Conservation (phyloP, 2,329 filamentous ascomycete genomes). For the Lachnellula suecica region DNA sequence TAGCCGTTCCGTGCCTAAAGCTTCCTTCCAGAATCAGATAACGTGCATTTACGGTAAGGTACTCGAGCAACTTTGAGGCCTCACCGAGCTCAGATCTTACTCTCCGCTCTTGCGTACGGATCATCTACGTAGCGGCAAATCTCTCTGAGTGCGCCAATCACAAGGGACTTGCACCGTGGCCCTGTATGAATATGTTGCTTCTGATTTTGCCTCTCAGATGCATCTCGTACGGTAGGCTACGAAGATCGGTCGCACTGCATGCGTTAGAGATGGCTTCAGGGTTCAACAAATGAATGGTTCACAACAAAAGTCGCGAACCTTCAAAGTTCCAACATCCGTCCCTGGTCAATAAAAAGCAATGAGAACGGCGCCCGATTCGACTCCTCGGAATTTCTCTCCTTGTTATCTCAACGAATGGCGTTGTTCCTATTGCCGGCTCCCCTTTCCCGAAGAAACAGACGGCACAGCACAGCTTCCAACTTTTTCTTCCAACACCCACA, state of each 20-base stretch:
- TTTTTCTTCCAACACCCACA: neutral
- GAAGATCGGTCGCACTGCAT: slow-evolving; percentile 5
- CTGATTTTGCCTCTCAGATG: neutral
- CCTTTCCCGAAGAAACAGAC: slow-evolving; percentile 7
- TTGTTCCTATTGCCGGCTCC: neutral
- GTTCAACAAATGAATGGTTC: slow-evolving; percentile 15
- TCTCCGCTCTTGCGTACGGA: neutral
- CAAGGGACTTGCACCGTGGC: neutral
- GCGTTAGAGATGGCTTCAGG: slow-evolving; percentile 21
- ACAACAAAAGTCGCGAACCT: slow-evolving; percentile 12
- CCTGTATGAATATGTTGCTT: neutral
- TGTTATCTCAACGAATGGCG: slow-evolving; percentile 3
- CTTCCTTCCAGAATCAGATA: slow-evolving; percentile 4
- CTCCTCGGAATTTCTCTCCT: neutral
- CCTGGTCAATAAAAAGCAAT: slow-evolving; percentile 4
- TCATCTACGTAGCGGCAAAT: neutral
- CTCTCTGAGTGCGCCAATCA: neutral
- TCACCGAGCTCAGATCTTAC: neutral
- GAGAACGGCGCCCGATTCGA: neutral
- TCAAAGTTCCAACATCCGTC: slow-evolving; percentile 4
- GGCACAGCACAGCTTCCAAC: neutral
- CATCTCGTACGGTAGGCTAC: neutral
- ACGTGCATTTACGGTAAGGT: too few relatives aligned
- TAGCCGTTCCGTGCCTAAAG: neutral
- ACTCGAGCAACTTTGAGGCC: neutral